phyloP scores from a whole-genome alignment of 371 early-diverging fungal genomes.

The Circinella minor region DNA sequence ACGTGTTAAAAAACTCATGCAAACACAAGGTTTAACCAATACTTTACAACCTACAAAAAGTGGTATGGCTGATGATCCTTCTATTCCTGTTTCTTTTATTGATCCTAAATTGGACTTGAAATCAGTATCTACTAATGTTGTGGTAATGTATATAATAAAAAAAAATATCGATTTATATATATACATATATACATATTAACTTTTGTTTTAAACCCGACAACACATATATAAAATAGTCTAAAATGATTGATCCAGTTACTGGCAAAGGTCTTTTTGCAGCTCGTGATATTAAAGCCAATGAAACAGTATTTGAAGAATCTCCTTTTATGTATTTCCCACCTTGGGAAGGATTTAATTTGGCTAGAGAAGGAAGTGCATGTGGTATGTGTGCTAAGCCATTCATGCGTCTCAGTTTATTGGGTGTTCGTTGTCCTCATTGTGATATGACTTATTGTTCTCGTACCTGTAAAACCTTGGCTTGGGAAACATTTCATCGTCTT shows the following conservation, averaged over 20 bases:
- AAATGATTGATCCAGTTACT: conserved; percentile 63
- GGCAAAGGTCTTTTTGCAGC: conserved; percentile 71
- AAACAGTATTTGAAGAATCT: conserved; percentile 60
- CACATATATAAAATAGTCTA: conserved; percentile 40
- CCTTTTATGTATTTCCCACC: conserved; percentile 71
- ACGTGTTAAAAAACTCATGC: conserved; percentile 70
- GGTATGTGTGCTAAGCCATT: conserved; percentile 64
- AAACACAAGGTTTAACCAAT: conserved; percentile 51
- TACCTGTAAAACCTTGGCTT: conserved; percentile 54
- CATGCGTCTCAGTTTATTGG: conserved; percentile 36
- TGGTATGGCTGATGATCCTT: conserved; percentile 60
- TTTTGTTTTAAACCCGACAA: not conserved
- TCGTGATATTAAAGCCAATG: conserved; percentile 58
- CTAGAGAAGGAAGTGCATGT: conserved; percentile 59
- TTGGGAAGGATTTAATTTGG: conserved; percentile 58
- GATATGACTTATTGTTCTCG: conserved; percentile 61
- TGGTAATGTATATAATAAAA: conserved; percentile 29
- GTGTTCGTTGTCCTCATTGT: conserved; percentile 55
- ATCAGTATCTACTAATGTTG: conserved; percentile 39
- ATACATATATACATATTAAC: not conserved
- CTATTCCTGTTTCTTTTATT: conserved; percentile 65
- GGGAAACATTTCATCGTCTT: conserved; percentile 61
- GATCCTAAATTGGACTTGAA: conserved; percentile 61
- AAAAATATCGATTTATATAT: too few relatives aligned
- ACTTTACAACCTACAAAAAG: conserved; percentile 29